phyloP scores from a whole-genome alignment of 345 rosid genomes.

The Eucalyptus erythrocorys region DNA sequence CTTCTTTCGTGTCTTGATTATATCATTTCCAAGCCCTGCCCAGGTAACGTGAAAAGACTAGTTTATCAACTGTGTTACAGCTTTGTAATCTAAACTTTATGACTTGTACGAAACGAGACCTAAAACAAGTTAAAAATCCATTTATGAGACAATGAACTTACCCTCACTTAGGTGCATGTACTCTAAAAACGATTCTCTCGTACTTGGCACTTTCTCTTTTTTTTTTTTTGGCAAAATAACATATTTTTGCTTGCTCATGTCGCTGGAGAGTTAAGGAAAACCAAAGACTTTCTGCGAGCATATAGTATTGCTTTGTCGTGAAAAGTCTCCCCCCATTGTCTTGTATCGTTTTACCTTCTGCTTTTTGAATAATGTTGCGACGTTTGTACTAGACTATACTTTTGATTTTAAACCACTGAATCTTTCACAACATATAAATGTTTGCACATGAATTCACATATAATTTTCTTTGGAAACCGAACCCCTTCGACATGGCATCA shows the following conservation, averaged over 20 bases:
- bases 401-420: not conserved
- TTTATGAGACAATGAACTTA: not conserved
- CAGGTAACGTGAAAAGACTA: not conserved
- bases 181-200: not conserved
- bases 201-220: not conserved
- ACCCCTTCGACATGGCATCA: not conserved
- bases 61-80: not conserved
- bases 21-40: not conserved
- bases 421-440: not conserved
- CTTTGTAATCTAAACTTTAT: not conserved
- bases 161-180: not conserved
- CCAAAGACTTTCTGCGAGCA: not conserved
- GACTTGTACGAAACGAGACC: not conserved
- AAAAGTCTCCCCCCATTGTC: not conserved
- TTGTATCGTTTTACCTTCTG: not conserved
- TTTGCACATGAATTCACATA: not conserved
- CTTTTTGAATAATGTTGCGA: not conserved
- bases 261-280: not conserved
- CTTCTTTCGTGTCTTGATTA: not conserved
- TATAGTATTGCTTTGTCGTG: not conserved
- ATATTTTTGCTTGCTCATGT: not conserved
- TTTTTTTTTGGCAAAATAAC: not conserved
- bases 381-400: not conserved
- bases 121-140: not conserved
- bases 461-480: not conserved